phyloP scores from a whole-genome alignment of 768 basidiomycete genomes.

The Rhizopogon roseolus region DNA sequence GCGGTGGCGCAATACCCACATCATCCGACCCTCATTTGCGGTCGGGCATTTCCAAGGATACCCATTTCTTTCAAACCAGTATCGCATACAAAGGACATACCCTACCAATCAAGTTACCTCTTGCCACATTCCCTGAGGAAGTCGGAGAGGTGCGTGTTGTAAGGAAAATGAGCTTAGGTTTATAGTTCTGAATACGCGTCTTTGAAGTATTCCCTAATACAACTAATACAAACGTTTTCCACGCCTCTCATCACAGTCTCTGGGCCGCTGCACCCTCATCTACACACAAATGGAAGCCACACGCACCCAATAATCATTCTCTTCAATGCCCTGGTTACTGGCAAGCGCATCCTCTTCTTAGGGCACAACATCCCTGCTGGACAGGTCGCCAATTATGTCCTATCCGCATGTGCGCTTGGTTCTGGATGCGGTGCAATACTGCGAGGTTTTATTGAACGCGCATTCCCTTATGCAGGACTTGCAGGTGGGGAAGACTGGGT shows the following conservation, averaged over 20 bases:
- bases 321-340: conserved; percentile 93
- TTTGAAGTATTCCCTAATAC: conserved; percentile 84
- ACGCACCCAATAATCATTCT: conserved; percentile 95
- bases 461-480: conserved; percentile 94
- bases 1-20: conserved; percentile 33
- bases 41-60: conserved; percentile 68
- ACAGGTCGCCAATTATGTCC: conserved; percentile 85
- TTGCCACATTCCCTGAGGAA: conserved; percentile 88
- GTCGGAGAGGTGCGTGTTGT: conserved; percentile 82
- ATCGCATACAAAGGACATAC: conserved; percentile 81
- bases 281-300: conserved; percentile 85
- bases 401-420: conserved; percentile 90
- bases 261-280: conserved; percentile 83
- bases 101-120: conserved; percentile 87
- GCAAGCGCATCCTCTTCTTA: conserved; percentile 94
- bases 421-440: conserved; percentile 85
- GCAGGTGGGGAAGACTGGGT: conserved; percentile 88
- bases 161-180: not conserved
- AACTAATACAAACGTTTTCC: conserved; percentile 82
- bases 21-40: conserved; percentile 44
- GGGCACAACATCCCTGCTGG: conserved; percentile 88
- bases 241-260: conserved; percentile 50
- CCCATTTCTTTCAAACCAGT: conserved; percentile 87
- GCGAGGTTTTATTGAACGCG: conserved; percentile 83
- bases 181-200: conserved; percentile 7